A percentile compares a stretch with the other conserved stretches of the same genome.
phyloP scores from a whole-genome alignment of 192 early-diverging fungal genomes.

The Kickxella alabastrina region DNA sequence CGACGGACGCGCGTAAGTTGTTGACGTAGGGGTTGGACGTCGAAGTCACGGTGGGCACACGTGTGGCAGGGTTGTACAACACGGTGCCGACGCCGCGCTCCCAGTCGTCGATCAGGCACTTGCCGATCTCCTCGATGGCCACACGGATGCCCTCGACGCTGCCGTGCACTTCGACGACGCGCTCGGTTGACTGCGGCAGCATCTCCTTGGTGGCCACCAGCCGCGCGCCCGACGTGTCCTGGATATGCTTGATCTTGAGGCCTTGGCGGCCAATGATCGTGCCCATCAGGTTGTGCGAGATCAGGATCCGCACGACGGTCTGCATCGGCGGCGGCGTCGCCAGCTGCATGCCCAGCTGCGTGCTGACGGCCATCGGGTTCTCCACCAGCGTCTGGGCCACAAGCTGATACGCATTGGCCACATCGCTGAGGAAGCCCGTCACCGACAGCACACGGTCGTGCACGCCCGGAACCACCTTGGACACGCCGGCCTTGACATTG shows the following conservation, averaged over 20 bases:
- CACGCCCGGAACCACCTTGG: constrained; percentile 82
- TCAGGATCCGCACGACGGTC: constrained; percentile 78
- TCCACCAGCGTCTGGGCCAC: constrained; percentile 75
- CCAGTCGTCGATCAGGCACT: constrained; percentile 80
- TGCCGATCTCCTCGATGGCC: constrained; percentile 81
- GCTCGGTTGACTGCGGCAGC: constrained; percentile 90
- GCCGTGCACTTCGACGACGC: constrained; percentile 85
- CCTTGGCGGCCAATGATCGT: constrained; percentile 93
- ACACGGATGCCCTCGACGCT: constrained; percentile 77
- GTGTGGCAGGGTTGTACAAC: constrained; percentile 73
- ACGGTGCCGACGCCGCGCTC: constrained; percentile 80
- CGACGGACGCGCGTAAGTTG: constrained; percentile 40
- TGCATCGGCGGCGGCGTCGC: constrained; percentile 44
- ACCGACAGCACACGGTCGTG: constrained; percentile 81
- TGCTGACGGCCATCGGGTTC: constrained; percentile 62
- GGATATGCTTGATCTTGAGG: constrained; percentile 92
- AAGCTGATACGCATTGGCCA: constrained; percentile 80
- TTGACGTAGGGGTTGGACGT: constrained; percentile 52
- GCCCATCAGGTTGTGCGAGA: constrained; percentile 88
- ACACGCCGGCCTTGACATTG: constrained; percentile 89
- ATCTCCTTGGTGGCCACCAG: constrained; percentile 88
- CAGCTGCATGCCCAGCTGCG: constrained; percentile 45
- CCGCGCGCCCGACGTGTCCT: constrained; percentile 81
- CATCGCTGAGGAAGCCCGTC: constrained; percentile 63
- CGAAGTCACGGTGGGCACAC: constrained; percentile 49